Conservation (phyloP, 139 green algal species). For the Picochlorum sp. region DNA sequence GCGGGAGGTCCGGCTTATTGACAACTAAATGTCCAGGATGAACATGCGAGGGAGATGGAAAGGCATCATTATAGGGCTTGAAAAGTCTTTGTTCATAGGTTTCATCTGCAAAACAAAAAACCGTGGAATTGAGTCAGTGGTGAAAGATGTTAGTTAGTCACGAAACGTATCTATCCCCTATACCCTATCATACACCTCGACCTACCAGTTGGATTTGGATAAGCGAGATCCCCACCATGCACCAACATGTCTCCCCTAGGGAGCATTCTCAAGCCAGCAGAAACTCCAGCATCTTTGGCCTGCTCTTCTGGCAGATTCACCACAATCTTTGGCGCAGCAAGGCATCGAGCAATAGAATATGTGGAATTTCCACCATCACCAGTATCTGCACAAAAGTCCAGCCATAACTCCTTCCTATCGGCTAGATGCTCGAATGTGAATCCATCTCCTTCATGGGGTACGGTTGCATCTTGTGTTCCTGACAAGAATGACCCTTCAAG, state of each 20-base stretch:
- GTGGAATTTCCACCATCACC: constrained; percentile 79
- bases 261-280: constrained; percentile 16
- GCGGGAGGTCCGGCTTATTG: constrained; percentile 41
- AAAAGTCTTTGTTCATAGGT: constrained; percentile 71
- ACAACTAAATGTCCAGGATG: constrained; percentile 63
- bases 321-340: constrained; percentile 45
- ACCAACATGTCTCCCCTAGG: constrained; percentile 57
- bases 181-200: background rate
- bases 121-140: too few species aligned
- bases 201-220: constrained; percentile 59
- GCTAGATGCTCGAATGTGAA: constrained; percentile 76
- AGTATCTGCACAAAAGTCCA: constrained; percentile 84
- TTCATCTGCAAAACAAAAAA: constrained; percentile 30
- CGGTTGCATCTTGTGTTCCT: background rate
- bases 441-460: constrained; percentile 59
- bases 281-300: background rate
- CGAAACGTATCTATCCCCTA: background rate
- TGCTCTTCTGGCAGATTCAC: constrained; percentile 20
- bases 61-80: constrained; percentile 62
- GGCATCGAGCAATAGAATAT: constrained; percentile 61
- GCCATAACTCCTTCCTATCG: constrained; percentile 49
- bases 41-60: constrained; percentile 64
- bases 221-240: constrained; percentile 76
- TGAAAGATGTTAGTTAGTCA: too few species aligned
- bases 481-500: background rate